Base-by-base conservation (phyloP, 805 yeast species). In the Candida mattraensis region DNA sequence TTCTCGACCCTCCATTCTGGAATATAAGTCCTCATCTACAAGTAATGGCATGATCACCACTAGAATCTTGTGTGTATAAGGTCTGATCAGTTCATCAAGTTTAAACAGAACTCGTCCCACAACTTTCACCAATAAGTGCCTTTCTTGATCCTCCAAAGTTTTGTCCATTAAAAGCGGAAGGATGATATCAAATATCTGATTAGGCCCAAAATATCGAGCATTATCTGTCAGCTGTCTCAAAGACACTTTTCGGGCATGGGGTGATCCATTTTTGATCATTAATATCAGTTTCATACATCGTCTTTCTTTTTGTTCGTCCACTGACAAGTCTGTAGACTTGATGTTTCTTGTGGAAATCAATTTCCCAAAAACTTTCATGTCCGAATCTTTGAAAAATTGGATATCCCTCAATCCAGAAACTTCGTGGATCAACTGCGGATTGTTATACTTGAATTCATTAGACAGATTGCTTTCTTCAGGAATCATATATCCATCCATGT, bases 1-100 rank as follows among this genome's bases (percentile, higher is more conserved):
- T 42, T 87, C 95, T 30, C 85, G 69, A 2, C 95, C 93, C 54
- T 86, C 93, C 4, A 75, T 58, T 45, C 95, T 69, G 2, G 89
- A 72, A n/a, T 78, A 69, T 35, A 72, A 66, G 56, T 87, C 91
- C 47, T 84, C 88, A 52, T 88, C 96, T 6, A 85, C 74, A 23
- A 89, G 64, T 37, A 87, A 60, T 0, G 97, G 97, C 35, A 87
- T 76, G 1, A 85, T 72, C 1, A 86, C 95, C 11, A 74, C 73
- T 17, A 89, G 54, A 3, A 89, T 76, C 48, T 80, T 77, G 42
- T 78, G 83, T 0, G 94, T 78, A 47, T 69, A 85, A 0, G 96
- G 96, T 28, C 81, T 64, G 3, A 87, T 71, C 33, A 69, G 53
- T 28, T 74, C 83, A 24, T 80, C 87, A 11, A 89, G 62, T 45